A percentile compares a stretch with the other conserved stretches of the same genome.
These are phyloP conservation scores for Talaromyces islandicus DNA, from an alignment of 2,329 filamentous ascomycete species.

Conservation along the genomic window DNA sequence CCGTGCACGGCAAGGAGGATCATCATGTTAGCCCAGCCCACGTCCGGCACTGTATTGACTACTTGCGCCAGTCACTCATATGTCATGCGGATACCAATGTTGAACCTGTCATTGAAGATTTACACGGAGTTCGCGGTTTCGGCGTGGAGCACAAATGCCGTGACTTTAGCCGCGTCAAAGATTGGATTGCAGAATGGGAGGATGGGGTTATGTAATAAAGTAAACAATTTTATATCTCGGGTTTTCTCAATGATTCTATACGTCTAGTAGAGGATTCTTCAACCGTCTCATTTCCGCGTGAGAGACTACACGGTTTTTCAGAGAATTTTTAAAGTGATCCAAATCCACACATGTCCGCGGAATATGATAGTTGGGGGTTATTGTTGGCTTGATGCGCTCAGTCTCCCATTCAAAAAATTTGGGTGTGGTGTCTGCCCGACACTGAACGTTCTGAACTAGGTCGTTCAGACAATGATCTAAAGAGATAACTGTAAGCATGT, in stretches of 20 bases:
- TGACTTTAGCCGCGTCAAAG: background rate
- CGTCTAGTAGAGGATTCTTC: background rate
- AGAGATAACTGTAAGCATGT: background rate
- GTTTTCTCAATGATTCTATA: background rate
- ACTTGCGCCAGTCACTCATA: slow-evolving; percentile 5
- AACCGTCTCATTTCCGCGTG: background rate
- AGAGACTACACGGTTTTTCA: background rate
- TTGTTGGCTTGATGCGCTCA: background rate
- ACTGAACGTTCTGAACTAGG: slow-evolving; percentile 1
- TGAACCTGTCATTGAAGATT: background rate
- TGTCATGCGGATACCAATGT: slow-evolving; percentile 2
- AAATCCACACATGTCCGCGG: slow-evolving; percentile 4
- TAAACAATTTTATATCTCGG: background rate
- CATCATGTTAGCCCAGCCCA: background rate
- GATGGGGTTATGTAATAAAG: background rate
- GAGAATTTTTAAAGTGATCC: slow-evolving; percentile 2
- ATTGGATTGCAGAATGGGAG: background rate
- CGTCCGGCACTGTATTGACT: slow-evolving; percentile 5
- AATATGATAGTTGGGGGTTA: slow-evolving; percentile 2
- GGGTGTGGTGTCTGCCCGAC: slow-evolving; percentile 1
- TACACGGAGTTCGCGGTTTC: background rate
- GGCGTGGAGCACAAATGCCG: background rate
- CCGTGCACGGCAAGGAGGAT: background rate
- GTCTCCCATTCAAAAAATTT: slow-evolving; percentile 7
- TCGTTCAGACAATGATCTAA: slow-evolving; percentile 2